Percentiles rank a stretch among this genome's conserved stretches.
phyloP scores from a whole-genome alignment of 176 grass and related monocot species.

The Aegilops bicornis region DNA sequence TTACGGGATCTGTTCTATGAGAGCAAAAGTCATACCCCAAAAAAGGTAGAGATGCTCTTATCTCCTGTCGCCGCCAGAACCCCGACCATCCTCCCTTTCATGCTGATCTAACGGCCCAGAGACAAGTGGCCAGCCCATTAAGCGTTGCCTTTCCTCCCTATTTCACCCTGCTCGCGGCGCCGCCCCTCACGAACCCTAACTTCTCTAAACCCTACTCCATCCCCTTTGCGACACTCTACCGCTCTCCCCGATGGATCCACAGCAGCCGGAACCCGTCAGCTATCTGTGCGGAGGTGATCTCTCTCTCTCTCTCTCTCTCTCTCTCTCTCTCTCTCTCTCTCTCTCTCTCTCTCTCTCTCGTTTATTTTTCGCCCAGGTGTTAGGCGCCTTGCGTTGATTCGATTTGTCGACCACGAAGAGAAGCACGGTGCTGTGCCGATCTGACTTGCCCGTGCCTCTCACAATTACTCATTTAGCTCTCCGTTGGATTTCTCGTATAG shows the following conservation, averaged over 20 bases:
- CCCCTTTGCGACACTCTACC: not conserved
- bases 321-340: no score
- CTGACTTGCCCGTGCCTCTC: no score
- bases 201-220: not conserved
- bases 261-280: conserved; percentile 53
- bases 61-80: no score
- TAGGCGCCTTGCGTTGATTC: not conserved
- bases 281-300: conserved; percentile 43
- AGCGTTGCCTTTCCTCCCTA: not conserved
- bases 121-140: not conserved
- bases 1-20: no score
- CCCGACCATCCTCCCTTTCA: no score
- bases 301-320: no score
- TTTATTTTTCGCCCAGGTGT: not conserved
- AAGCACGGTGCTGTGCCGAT: not conserved
- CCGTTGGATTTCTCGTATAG: not conserved
- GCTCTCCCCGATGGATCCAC: conserved; percentile 31
- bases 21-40: no score
- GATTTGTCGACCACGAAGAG: not conserved
- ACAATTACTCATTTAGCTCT: no score
- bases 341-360: not conserved
- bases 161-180: not conserved
- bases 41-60: no score
- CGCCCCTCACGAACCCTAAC: not conserved
- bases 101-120: not conserved